phyloP scores from a whole-genome alignment of 73 alveolate genomes.

The Paraurostyla sp. region DNA sequence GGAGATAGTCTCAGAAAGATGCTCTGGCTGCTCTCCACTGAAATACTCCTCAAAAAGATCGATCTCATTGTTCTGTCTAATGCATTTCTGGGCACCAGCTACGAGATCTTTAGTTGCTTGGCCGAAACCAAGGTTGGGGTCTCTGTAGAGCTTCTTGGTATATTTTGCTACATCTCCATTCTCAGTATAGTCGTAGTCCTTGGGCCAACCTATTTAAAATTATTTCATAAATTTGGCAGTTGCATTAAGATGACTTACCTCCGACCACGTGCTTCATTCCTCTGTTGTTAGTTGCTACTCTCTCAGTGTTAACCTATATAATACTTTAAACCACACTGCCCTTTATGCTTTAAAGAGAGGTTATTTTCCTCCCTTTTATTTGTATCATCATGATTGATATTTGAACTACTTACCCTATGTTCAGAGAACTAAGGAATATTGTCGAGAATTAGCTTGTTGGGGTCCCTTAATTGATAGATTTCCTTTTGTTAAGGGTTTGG shows the following conservation, averaged over 20 bases:
- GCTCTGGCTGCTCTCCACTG: slow-evolving; percentile 95
- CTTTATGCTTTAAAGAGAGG: not conserved
- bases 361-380: not conserved
- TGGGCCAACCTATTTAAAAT: slow-evolving; percentile 89
- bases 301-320: slow-evolving; percentile 87
- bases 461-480: slow-evolving; percentile 80
- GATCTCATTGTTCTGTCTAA: slow-evolving; percentile 96
- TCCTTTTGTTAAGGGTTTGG: slow-evolving; percentile 55
- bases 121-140: slow-evolving; percentile 86
- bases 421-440: slow-evolving; percentile 88
- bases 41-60: slow-evolving; percentile 98
- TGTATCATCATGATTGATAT: not conserved
- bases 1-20: slow-evolving; percentile 92
- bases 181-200: slow-evolving; percentile 89
- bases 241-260: slow-evolving; percentile 77
- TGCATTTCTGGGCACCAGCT: slow-evolving; percentile 87
- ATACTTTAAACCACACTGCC: not conserved
- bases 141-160: slow-evolving; percentile 87
- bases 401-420: slow-evolving; percentile 79
- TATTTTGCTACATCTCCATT: slow-evolving; percentile 85
- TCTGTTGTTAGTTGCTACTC: slow-evolving; percentile 84
- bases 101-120: slow-evolving; percentile 90
- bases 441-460: slow-evolving; percentile 83
- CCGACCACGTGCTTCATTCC: slow-evolving; percentile 96
- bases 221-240: slow-evolving; percentile 9